Base-by-base conservation (phyloP, 2,329 filamentous ascomycete genomes). In the Trichoderma hamatum region DNA sequence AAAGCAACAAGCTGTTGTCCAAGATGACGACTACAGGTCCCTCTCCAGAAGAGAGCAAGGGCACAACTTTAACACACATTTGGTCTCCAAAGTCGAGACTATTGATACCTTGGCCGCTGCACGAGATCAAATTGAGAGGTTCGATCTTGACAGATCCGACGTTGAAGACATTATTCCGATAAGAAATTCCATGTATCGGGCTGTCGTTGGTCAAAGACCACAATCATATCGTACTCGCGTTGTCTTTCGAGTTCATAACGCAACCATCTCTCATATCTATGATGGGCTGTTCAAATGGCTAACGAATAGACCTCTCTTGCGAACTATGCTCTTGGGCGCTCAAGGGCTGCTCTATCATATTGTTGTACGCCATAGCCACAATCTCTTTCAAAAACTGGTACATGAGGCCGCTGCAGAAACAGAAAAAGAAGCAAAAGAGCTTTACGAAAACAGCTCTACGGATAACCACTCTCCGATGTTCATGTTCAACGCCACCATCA, bases 191-290 rank as follows among this genome's bases (percentile, higher is more conserved):
- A 71, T 80, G 30, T 73, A 76, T 49, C 70, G 78, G 19, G 76
- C 76, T 19, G 75, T 75, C 3, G 69, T 73, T n/a, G 79, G 78
- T 10, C 70, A 72, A 43, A 74, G 79, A 26, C 75, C 77, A 11
- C 77, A 79, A 69, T 79, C 79, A 11, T 80, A 79, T 69, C 74
- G 78, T 51, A 75, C 75, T 65, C 77, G 77, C 51, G 72, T 80
- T 60, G 73, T 76, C 13, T 80, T 80, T 61, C 73, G 74, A 5
- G 65, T 78, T 52, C 68, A 70, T 5, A 68, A 70, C 54, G 62
- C 71, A 36, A 36, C 67, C 16, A 61, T 67, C 24, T 59, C 72
- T 10, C 72, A 76, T 55, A 73, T 80, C 26, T 74, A 73, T 21
- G 70, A 64, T 13, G 78, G 73, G 5, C 51, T 80, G 10, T 72